Evolutionary conservation across 2,329 filamentous ascomycete species (phyloP), one percentile per base, ranked within the genome.

Genomic region (Hypoxylon sp.): DNA sequence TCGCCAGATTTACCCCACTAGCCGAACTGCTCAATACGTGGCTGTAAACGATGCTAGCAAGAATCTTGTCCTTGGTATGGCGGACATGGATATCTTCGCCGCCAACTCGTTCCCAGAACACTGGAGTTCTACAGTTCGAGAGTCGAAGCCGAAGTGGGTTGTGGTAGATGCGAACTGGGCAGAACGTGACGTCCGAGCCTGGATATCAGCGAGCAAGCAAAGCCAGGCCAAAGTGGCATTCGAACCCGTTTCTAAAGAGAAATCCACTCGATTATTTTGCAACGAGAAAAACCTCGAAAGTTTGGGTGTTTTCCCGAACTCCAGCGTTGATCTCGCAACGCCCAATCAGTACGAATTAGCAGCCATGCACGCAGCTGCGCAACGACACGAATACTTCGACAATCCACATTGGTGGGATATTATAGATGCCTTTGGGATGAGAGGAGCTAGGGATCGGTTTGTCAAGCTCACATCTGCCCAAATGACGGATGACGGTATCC

Each of bases 131-230:
- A 75, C 82, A 19, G 73, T 91, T 5, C 69, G 74, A 8, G 71
- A 75, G 2, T 75, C 79, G 8, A 78, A 75, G 61, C 90, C 86
- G n/a, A 82, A 82, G 56, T 94, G 90, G 84, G 77, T 94, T 19
- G 86, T 96, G 4, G 78, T 95, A 6, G 94, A 99, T 67, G 91
- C 83, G 11, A 97, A 97, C 70, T 96, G 93, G 91, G 78, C 81
- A 17, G 74, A 84, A 3, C 67, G 73, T 2, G 82, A 86, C 13
- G 81, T 96, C 2, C 76, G 80, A 27, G 76, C 79, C 40, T 93
- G 91, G 84, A 74, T 92, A 29, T 65, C 72, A n/a, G 75, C 83
- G 27, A 86, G 79, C 31, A 83, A 82, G 51, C 68, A 76, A 2
- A 74, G 81, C 50, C 69, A 75, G 3, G 79, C 82, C 11, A 79